Base-by-base conservation (phyloP, 2,329 filamentous ascomycete genomes). In the Colletotrichum agaves region DNA sequence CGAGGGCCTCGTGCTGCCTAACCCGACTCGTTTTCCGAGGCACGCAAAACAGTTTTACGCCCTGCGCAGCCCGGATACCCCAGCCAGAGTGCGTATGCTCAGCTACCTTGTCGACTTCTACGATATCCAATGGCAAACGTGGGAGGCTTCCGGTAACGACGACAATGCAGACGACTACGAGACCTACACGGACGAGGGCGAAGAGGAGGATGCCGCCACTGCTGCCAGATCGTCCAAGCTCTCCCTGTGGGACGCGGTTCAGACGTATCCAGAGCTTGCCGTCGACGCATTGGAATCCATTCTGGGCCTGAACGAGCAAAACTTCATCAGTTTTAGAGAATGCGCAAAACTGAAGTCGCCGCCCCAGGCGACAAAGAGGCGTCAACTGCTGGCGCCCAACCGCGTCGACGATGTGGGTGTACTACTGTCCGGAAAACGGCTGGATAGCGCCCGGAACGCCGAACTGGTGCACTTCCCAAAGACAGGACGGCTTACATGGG, bases 301-400 rank as follows among this genome's bases (percentile, higher is more conserved):
- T 21, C 17, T 53, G 3, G 50, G 50, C 33, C 17, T 53, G 31
- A 53, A 53, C 15, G 31, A 53, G 31, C 31, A 53, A 15, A 53
- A 53, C 33, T 53, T 53, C 50, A 39, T 53, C 50, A 37, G 10
- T 15, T 53, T 37, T n/a, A 19, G 50, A 10, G 50, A 53, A 19
- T 19, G 31, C 50, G 50, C 50, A 19, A 37, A 12, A 17, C 50
- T 19, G 15, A 53, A 8, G 4, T 37, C 31, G 13, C 50, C 50
- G 50, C 31, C 50, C 3, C 50, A 39, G 31, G 31, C 50, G 8
- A 37, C 33, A 19, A 53, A 53, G 50, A 37, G 50, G 13, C 23
- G 49, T 17, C 49, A 33, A 31, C 15, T 19, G 2, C 6, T 6
- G 2, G 27, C 41, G n/a, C 41, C 41, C 41, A 7, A 44, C 15